Percentiles rank a stretch among this genome's conserved stretches.
Evolutionary conservation across 352 stramenopile genomes (phyloP).

Genomic region (Hyaloperonospora arabidopsidis): DNA sequence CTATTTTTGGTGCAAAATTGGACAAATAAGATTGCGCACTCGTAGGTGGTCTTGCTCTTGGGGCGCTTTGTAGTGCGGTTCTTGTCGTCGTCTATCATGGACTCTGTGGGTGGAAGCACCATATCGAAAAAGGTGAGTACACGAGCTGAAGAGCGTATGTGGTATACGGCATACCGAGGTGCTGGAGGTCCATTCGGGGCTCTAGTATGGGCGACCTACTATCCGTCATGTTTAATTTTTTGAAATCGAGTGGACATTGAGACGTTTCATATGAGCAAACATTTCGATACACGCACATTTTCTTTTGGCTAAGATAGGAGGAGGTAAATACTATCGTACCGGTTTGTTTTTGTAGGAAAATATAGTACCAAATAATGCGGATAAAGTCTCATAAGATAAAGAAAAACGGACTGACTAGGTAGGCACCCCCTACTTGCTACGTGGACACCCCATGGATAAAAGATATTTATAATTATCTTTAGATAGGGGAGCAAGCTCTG

Average conservation of each 20-base stretch:
- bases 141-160: neutral
- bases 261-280: no score
- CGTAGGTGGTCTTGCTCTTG: slow-evolving; percentile 29
- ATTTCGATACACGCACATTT: no score
- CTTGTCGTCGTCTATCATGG: slow-evolving; percentile 29
- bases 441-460: no score
- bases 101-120: slow-evolving; percentile 13
- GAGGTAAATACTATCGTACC: no score
- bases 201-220: slow-evolving; percentile 33
- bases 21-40: slow-evolving; percentile 9
- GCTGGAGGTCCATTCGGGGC: slow-evolving; percentile 36
- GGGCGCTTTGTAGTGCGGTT: slow-evolving; percentile 13
- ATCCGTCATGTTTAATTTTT: slow-evolving; percentile 29
- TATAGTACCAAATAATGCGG: no score
- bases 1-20: neutral
- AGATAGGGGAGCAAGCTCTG: no score
- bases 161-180: slow-evolving; percentile 27
- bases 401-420: no score
- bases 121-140: neutral
- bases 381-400: no score
- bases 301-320: no score
- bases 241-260: neutral
- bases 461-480: no score
- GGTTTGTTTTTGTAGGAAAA: no score
- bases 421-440: no score